phyloP scores from a whole-genome alignment of 2,329 filamentous ascomycete species.

The Didymella sp. region DNA sequence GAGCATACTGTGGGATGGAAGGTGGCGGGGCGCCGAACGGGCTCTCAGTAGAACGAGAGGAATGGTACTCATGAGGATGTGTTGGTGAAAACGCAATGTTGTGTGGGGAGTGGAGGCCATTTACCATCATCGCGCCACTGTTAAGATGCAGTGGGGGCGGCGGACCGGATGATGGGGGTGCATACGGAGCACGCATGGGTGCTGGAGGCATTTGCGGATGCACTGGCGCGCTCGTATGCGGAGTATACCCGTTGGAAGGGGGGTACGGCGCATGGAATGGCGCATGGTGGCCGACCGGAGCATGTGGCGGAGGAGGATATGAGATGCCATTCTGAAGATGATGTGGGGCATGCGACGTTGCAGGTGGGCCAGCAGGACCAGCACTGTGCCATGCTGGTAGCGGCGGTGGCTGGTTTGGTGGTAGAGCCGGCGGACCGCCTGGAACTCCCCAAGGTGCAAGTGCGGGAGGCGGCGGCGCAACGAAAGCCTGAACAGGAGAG shows the following conservation, averaged over 20 bases:
- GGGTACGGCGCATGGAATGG: slow-evolving; percentile 46
- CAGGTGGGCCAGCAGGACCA: slow-evolving; percentile 34
- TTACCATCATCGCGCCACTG: slow-evolving; percentile 42
- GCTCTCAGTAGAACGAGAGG: slow-evolving; percentile 47
- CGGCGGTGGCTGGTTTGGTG: slow-evolving; percentile 39
- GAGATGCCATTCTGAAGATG: slow-evolving; percentile 44
- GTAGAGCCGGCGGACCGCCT: slow-evolving; percentile 25
- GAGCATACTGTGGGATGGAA: slow-evolving; percentile 33
- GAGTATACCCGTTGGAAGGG: slow-evolving; percentile 45
- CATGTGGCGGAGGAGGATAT: slow-evolving; percentile 36
- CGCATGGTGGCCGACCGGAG: slow-evolving; percentile 35
- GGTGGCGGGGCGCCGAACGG: slow-evolving; percentile 43
- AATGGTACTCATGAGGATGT: slow-evolving; percentile 42
- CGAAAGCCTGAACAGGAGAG: slow-evolving; percentile 41
- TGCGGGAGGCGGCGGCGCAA: slow-evolving; percentile 29
- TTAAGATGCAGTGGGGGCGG: slow-evolving; percentile 44
- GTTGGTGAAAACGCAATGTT: slow-evolving; percentile 47
- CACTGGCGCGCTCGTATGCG: slow-evolving; percentile 40
- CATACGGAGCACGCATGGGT: slow-evolving; percentile 39
- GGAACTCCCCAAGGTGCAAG: slow-evolving; percentile 34
- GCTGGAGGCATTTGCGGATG: slow-evolving; percentile 40
- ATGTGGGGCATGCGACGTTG: slow-evolving; percentile 34
- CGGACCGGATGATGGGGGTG: slow-evolving; percentile 37
- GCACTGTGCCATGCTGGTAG: slow-evolving; percentile 41
- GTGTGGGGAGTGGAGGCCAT: slow-evolving; percentile 50